Percentiles rank a stretch among this genome's conserved stretches.
These are phyloP conservation scores for Xylogone sp. DNA, from an alignment of 2,329 filamentous ascomycete genomes.

Conservation along the genomic window DNA sequence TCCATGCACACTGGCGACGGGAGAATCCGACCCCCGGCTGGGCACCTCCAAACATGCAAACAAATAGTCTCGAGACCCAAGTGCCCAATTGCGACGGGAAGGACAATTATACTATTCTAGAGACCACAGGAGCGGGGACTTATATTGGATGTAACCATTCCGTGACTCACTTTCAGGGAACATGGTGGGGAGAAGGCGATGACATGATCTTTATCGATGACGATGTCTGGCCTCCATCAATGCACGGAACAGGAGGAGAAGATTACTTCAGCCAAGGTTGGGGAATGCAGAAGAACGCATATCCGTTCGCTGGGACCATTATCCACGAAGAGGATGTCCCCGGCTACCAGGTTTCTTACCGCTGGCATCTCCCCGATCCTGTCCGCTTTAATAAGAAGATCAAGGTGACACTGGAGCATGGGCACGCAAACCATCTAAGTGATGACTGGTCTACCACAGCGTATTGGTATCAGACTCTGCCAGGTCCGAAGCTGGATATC, in stretches of 20 bases:
- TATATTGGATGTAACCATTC: conserved; percentile 32
- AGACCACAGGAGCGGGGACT: conserved; percentile 26
- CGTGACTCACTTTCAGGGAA: conserved; percentile 29
- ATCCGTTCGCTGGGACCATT: conserved; percentile 29
- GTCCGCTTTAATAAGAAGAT: conserved; percentile 29
- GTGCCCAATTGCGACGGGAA: conserved; percentile 26
- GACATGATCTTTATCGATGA: conserved; percentile 34
- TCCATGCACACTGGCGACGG: conserved; percentile 31
- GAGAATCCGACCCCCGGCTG: conserved; percentile 31
- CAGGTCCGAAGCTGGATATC: conserved; percentile 26
- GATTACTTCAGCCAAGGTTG: conserved; percentile 32
- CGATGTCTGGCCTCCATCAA: conserved; percentile 30
- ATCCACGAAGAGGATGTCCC: conserved; percentile 31
- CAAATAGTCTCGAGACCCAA: conserved; percentile 30
- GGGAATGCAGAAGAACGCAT: conserved; percentile 34
- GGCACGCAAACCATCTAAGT: conserved; percentile 29
- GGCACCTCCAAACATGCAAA: conserved; percentile 27
- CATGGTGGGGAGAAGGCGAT: conserved; percentile 33
- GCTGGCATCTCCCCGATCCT: conserved; percentile 31
- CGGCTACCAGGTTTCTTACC: conserved; percentile 28
- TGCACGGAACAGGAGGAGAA: conserved; percentile 31
- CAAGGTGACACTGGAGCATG: conserved; percentile 24
- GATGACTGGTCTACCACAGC: conserved; percentile 30
- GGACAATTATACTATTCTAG: conserved; percentile 28
- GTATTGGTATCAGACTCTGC: conserved; percentile 31